Percentiles rank a stretch among this genome's conserved stretches.
Conservation (phyloP, 208 protist species). For the Novymonas esmeraldas region DNA sequence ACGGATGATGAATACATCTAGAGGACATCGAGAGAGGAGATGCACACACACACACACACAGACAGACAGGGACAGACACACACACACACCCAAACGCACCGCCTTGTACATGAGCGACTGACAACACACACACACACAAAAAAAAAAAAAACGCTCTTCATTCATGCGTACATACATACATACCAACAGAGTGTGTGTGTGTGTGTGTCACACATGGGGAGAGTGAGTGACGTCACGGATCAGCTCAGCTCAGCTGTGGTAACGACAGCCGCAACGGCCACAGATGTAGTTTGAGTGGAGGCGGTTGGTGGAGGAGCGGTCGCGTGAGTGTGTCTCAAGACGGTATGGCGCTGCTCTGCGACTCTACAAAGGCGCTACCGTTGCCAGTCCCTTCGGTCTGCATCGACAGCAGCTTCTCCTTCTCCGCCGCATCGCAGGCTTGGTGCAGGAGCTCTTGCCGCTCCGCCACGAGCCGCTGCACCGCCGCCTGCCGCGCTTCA, state of each 20-base stretch:
- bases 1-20: too few relatives aligned
- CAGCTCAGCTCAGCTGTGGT: too few relatives aligned
- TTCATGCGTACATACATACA: too few relatives aligned
- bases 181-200: too few relatives aligned
- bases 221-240: too few relatives aligned
- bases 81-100: background rate
- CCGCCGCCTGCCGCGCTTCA: constrained; percentile 13
- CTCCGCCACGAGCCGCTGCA: constrained; percentile 34
- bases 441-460: constrained; percentile 37
- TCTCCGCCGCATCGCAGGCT: constrained; percentile 29
- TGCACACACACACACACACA: background rate
- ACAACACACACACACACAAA: background rate
- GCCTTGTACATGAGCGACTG: too few relatives aligned
- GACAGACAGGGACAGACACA: background rate
- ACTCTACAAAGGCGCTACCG: constrained; percentile 1
- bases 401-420: constrained; percentile 17
- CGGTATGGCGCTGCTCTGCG: background rate
- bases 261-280: too few relatives aligned
- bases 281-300: too few relatives aligned
- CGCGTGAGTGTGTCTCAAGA: background rate
- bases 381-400: background rate
- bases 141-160: background rate
- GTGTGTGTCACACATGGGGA: too few relatives aligned
- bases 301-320: background rate
- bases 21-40: too few relatives aligned